Evolutionary conservation across 129 eudicot species (phyloP).

Genomic region (Helianthus tuberosus): DNA sequence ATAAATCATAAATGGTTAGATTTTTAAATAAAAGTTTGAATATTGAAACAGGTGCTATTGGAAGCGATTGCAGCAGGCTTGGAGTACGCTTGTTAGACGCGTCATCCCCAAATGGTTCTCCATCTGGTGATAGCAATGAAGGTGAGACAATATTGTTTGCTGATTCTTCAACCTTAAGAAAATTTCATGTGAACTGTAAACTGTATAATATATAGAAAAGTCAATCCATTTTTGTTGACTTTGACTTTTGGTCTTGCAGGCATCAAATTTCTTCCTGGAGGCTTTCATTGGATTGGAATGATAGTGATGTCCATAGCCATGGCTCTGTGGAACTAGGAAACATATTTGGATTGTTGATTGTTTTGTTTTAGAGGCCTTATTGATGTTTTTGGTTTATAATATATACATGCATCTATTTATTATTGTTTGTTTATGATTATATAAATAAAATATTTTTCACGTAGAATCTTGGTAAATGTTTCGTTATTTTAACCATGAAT

Average conservation of each 20-base stretch:
- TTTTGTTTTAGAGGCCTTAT: background rate
- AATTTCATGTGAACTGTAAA: background rate
- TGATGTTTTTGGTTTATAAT: slow-evolving; percentile 3
- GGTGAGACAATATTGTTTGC: slow-evolving; percentile 43
- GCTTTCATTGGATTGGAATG: slow-evolving; percentile 49
- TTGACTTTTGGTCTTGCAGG: slow-evolving; percentile 37
- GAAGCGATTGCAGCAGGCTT: slow-evolving; percentile 60
- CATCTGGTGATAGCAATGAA: slow-evolving; percentile 34
- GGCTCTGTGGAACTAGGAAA: slow-evolving; percentile 37
- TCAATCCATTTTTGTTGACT: background rate
- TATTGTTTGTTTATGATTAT: background rate
- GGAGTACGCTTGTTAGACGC: slow-evolving; percentile 50
- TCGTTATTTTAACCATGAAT: no score
- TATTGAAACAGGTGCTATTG: slow-evolving; percentile 62
- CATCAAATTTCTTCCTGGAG: slow-evolving; percentile 41
- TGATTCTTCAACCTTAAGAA: slow-evolving; percentile 2
- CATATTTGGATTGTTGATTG: slow-evolving; percentile 2
- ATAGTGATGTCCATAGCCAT: slow-evolving; percentile 35
- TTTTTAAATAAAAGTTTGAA: background rate
- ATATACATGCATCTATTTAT: background rate
- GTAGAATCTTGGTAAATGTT: no score
- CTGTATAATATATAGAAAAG: background rate
- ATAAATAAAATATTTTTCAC: background rate
- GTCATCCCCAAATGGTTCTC: slow-evolving; percentile 11
- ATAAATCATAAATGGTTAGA: background rate